Evolutionary conservation across 2,329 filamentous ascomycete species (phyloP), one percentile per base, ranked within the genome.

Genomic region (Akanthomyces muscarius): DNA sequence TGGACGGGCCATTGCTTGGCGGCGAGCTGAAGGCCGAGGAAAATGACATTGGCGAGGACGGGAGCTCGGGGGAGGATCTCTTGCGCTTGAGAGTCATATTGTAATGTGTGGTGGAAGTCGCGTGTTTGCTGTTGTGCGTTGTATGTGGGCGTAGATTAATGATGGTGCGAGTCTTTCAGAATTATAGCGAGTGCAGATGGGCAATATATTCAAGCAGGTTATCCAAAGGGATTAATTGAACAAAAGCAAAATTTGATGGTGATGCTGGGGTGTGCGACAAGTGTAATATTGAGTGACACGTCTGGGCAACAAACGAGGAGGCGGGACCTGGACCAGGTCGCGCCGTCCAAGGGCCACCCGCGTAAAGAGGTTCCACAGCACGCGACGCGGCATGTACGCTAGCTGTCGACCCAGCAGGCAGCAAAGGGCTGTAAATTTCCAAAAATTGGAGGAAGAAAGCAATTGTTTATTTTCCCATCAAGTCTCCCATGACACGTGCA

Each of bases 11-110:
- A 48, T 64, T 62, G 47, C 65, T 67, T 5, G 72, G 67, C 36
- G 75, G 74, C 62, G 78, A 78, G 56, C 77, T 75, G 65, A 80
- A 75, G 50, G 78, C 76, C 64, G 75, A 77, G 50, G 79, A 76
- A 11, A 82, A 73, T 7, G 76, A 68, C 57, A 72, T 74, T 57
- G 77, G 79, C 42, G 78, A 78, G 42, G 77, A 75, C 55, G 80
- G 82, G 64, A 86, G 76, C 71, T 86, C 83, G 25, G 83, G 83
- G 62, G 82, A 79, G 68, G 85, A 88, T 50, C 85, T 81, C 77
- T 88, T 89, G 74, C 86, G 85, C 72, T 88, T 89, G 70, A 86
- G 75, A 30, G 80, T 72, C 82, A 85, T 86, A 66, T 68, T 68
- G 59, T 47, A n/a, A 38, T 23, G 53, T 62, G 61, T 53, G 65